Percentiles rank a stretch among this genome's conserved stretches.
Evolutionary conservation across 2,329 filamentous ascomycete genomes (phyloP).

Genomic region (Claviceps sp.): DNA sequence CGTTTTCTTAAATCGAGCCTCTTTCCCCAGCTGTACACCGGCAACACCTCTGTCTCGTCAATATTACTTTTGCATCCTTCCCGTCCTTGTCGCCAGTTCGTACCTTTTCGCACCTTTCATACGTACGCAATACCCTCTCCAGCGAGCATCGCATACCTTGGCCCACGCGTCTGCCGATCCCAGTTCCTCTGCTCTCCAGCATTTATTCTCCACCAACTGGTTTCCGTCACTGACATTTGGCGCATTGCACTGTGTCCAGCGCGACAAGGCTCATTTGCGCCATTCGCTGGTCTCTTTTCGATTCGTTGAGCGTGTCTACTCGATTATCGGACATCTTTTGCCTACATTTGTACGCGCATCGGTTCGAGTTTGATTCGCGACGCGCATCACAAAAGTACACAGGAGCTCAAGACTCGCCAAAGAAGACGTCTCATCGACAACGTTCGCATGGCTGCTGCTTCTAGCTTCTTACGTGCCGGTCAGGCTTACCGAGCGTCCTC

Average conservation of each 20-base stretch:
- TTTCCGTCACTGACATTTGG: background rate
- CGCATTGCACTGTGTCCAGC: background rate
- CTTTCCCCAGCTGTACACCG: background rate
- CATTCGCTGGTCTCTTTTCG: background rate
- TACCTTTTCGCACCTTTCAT: background rate
- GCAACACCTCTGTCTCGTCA: slow-evolving; percentile 2
- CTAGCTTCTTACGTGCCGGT: slow-evolving; percentile 25
- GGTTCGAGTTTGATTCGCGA: no score
- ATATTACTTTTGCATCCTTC: background rate
- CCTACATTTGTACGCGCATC: background rate
- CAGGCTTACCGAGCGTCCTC: slow-evolving; percentile 22
- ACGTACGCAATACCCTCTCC: background rate
- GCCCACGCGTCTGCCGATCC: background rate
- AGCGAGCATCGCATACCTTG: slow-evolving; percentile 1
- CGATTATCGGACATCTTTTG: background rate
- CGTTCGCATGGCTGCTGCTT: slow-evolving; percentile 29
- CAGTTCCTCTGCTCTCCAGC: background rate
- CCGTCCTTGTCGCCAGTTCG: no score
- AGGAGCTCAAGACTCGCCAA: background rate
- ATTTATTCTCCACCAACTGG: background rate
- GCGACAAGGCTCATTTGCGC: background rate
- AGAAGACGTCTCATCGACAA: slow-evolving; percentile 14
- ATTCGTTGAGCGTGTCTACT: background rate
- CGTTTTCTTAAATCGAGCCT: slow-evolving; percentile 2
- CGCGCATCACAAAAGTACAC: background rate